phyloP scores from a whole-genome alignment of 768 basidiomycete species.

The Udeniomyces megalosporus region DNA sequence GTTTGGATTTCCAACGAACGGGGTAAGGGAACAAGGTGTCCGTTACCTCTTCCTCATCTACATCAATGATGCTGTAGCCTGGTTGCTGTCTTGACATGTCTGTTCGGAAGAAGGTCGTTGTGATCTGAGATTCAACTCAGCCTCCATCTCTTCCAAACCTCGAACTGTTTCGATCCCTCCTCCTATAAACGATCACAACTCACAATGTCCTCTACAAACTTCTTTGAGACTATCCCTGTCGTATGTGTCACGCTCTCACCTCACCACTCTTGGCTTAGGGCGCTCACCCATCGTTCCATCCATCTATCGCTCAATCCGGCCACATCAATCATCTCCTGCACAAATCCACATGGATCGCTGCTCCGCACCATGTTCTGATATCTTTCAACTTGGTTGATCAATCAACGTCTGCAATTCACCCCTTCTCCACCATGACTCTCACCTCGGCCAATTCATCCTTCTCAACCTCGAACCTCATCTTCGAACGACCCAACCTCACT shows the following conservation, averaged over 20 bases:
- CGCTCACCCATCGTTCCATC: neutral
- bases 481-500: neutral
- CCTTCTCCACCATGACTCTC: too few species aligned
- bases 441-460: too few species aligned
- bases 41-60: constrained; percentile 5
- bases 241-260: neutral
- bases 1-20: neutral
- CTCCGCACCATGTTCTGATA: too few species aligned
- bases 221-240: constrained; percentile 13
- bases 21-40: too few species aligned
- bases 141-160: too few species aligned
- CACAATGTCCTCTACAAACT: constrained; percentile 2
- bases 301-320: neutral
- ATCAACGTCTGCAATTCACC: too few species aligned
- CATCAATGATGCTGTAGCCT: constrained; percentile 14
- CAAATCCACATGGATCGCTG: too few species aligned
- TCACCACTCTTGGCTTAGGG: neutral
- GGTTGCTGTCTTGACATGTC: constrained; percentile 11
- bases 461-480: neutral
- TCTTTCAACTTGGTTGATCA: too few species aligned
- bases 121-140: too few species aligned
- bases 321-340: neutral
- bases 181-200: too few species aligned
- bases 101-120: neutral
- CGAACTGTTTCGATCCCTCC: too few species aligned